These are phyloP conservation scores for Oryza glaberrima DNA, from an alignment of 176 grass and related monocot species.

Conservation along the genomic window DNA sequence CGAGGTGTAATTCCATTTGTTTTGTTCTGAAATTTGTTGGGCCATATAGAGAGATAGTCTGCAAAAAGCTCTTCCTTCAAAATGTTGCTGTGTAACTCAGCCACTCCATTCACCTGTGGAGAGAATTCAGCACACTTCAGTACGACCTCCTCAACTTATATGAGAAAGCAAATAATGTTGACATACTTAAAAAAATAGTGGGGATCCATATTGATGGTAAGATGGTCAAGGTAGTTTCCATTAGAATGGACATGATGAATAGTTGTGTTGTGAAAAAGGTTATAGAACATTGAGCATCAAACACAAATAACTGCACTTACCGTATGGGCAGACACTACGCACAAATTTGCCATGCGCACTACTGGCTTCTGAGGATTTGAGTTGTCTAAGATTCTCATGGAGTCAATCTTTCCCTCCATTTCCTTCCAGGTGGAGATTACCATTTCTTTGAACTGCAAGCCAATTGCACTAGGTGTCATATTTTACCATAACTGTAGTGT, in stretches of 20 bases:
- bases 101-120: conserved; percentile 82
- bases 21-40: conserved; percentile 81
- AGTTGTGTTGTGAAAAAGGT: conserved; percentile 7
- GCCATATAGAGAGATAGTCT: conserved; percentile 72
- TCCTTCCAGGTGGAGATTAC: conserved; percentile 62
- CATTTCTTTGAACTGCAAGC: conserved; percentile 81
- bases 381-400: conserved; percentile 64
- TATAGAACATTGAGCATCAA: conserved; percentile 29
- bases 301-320: conserved; percentile 43
- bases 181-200: not conserved
- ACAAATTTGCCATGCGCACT: conserved; percentile 84
- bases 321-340: conserved; percentile 63
- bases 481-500: conserved; percentile 27
- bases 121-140: conserved; percentile 45
- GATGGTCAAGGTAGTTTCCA: not conserved
- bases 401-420: conserved; percentile 73
- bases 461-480: conserved; percentile 46
- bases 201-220: conserved; percentile 27
- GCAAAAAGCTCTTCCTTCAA: conserved; percentile 76
- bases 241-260: conserved; percentile 7
- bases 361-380: conserved; percentile 88
- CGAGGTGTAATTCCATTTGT: conserved; percentile 85
- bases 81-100: conserved; percentile 81
- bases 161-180: conserved; percentile 34
- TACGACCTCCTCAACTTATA: conserved; percentile 28